Evolutionary conservation across 1,284 basidiomycete genomes (phyloP).

Genomic region (Puccinia hordei): DNA sequence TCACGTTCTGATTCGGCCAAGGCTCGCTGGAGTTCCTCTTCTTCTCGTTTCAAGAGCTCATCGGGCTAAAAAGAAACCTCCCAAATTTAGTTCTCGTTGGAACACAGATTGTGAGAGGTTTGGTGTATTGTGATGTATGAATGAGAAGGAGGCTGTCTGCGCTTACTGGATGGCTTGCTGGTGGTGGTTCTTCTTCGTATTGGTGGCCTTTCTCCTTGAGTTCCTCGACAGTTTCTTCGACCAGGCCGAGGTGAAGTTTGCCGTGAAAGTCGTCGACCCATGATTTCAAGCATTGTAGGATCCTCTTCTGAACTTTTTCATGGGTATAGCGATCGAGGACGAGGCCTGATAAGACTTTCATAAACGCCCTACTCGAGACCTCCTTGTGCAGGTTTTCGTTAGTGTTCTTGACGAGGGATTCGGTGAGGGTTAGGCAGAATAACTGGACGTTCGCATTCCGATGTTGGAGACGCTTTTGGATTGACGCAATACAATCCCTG

Average conservation of each 20-base stretch:
- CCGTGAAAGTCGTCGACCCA: slow-evolving; percentile 84
- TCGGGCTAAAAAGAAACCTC: slow-evolving; percentile 73
- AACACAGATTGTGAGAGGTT: no score
- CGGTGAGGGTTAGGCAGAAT: slow-evolving; percentile 80
- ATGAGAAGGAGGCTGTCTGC: background rate
- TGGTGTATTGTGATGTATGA: no score
- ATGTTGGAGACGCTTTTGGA: slow-evolving; percentile 88
- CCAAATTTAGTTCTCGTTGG: slow-evolving; percentile 62
- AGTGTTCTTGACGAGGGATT: slow-evolving; percentile 86
- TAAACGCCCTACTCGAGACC: slow-evolving; percentile 85
- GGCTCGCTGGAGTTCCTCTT: slow-evolving; percentile 87
- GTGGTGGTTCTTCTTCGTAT: slow-evolving; percentile 35
- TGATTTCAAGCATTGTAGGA: slow-evolving; percentile 72
- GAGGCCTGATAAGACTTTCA: slow-evolving; percentile 79
- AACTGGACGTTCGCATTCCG: slow-evolving; percentile 95
- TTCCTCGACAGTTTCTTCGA: slow-evolving; percentile 83
- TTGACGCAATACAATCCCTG: slow-evolving; percentile 65
- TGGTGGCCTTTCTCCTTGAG: slow-evolving; percentile 73
- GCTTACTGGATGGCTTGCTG: slow-evolving; percentile 5
- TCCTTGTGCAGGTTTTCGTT: slow-evolving; percentile 78
- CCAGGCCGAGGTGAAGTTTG: slow-evolving; percentile 72
- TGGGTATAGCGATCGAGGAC: slow-evolving; percentile 87
- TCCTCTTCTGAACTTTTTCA: slow-evolving; percentile 78
- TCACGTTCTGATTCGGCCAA: slow-evolving; percentile 78
- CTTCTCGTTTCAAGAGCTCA: slow-evolving; percentile 77